phyloP scores from a whole-genome alignment of 2,329 filamentous ascomycete species.

The Westerdykella sp. region DNA sequence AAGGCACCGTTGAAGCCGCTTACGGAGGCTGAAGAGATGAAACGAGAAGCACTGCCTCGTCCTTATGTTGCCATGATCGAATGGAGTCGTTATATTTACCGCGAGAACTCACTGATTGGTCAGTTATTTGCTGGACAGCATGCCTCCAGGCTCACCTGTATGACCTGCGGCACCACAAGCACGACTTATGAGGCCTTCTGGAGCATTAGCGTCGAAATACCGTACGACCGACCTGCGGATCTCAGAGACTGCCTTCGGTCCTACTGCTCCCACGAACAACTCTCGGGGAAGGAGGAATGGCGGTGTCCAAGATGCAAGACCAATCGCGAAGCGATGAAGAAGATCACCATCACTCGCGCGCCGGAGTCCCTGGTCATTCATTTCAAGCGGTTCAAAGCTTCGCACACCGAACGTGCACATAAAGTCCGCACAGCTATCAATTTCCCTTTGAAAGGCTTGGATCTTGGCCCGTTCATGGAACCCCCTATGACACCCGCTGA shows the following conservation, averaged over 20 bases:
- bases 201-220: constrained; percentile 64
- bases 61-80: constrained; percentile 64
- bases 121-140: constrained; percentile 71
- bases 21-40: constrained; percentile 54
- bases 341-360: constrained; percentile 67
- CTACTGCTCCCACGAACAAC: constrained; percentile 61
- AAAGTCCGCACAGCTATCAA: constrained; percentile 68
- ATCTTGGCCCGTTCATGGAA: constrained; percentile 56
- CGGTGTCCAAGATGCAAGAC: constrained; percentile 69
- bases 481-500: constrained; percentile 38
- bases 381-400: constrained; percentile 63
- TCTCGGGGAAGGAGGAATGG: constrained; percentile 63
- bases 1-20: constrained; percentile 53
- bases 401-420: constrained; percentile 49
- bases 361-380: constrained; percentile 74
- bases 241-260: constrained; percentile 64
- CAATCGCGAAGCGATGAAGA: constrained; percentile 61
- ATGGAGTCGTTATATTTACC: constrained; percentile 65
- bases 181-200: constrained; percentile 67
- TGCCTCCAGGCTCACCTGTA: constrained; percentile 55
- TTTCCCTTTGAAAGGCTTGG: constrained; percentile 69
- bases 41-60: constrained; percentile 55
- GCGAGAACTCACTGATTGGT: constrained; percentile 70
- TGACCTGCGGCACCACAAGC: constrained; percentile 55
- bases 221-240: constrained; percentile 53